A percentile compares a stretch with the other conserved stretches of the same genome.
These are phyloP conservation scores for Silene vulgaris DNA, from an alignment of 179 eudicot species.

Conservation along the genomic window DNA sequence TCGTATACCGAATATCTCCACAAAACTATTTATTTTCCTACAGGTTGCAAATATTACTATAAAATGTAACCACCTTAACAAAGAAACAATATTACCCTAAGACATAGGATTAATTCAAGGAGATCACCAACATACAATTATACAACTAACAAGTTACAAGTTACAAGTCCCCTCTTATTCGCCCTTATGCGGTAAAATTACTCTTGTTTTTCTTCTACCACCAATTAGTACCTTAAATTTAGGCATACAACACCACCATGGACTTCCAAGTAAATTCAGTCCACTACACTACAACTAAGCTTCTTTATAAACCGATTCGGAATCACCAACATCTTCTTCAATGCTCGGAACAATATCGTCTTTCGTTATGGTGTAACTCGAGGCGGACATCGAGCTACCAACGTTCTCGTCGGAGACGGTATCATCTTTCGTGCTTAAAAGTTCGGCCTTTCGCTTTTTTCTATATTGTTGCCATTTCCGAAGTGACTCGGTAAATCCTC, in stretches of 20 bases:
- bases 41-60: no score
- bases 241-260: no score
- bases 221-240: background rate
- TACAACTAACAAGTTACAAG: background rate
- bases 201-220: background rate
- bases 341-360: constrained; percentile 26
- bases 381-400: constrained; percentile 20
- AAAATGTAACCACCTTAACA: background rate
- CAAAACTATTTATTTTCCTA: no score
- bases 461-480: constrained; percentile 57
- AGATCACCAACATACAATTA: background rate
- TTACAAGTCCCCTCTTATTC: background rate
- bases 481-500: constrained; percentile 41
- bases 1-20: no score
- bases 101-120: constrained; percentile 13
- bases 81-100: background rate
- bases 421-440: constrained; percentile 24
- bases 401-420: background rate
- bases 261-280: background rate
- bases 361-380: constrained; percentile 44
- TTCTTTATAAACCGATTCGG: constrained; percentile 42
- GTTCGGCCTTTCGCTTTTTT: constrained; percentile 55
- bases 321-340: constrained; percentile 50
- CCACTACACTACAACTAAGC: background rate
- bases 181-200: background rate